Evolutionary conservation across 805 yeast genomes (phyloP), one percentile per base, ranked within the genome.

Genomic region (Yarrowia osloensis): DNA sequence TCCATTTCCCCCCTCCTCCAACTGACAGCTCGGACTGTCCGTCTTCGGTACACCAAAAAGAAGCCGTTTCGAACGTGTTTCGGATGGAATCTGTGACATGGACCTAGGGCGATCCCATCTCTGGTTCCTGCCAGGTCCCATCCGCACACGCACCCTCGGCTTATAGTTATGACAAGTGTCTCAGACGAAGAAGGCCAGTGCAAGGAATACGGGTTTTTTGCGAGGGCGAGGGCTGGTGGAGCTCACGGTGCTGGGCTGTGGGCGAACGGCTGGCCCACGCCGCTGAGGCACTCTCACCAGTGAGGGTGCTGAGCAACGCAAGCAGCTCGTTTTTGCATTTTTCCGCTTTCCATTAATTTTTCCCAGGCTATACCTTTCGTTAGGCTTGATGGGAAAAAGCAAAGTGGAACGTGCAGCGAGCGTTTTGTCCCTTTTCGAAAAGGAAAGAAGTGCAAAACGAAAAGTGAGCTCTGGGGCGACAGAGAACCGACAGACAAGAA

Each of bases 21-120:
- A 17, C 5, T 6, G 17, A 35, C 15, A 35, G 6, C 17, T 15
- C n/a, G 40, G 8, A 15, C n/a, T n/a, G n/a, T n/a, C n/a, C n/a
- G n/a, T n/a, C n/a, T n/a, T n/a, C n/a, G n/a, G n/a, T n/a, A n/a
- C 40, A 15, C 40, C 40, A 35, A 35, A 35, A 40, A 11, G 46
- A 40, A 49, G 28, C 57, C 39, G 57, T 50, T 50, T 50, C 40
- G 57, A 50, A 50, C 40, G 29, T 50, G 57, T 50, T 50, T 50
- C 57, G 57, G 40, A 50, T 50, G 57, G 57, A 29, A 50, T 50
- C 55, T 50, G 55, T 50, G 55, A 50, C 57, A 50, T 50, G 57
- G 57, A 31, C 57, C 57, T 15, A 50, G 57, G 57, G 15, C 57
- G 57, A 50, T 50, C 57, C 57, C 57, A 50, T 50, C 57, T 50